Evolutionary conservation across 1,284 basidiomycete genomes (phyloP).

Genomic region (Mrakiaceae sp.): DNA sequence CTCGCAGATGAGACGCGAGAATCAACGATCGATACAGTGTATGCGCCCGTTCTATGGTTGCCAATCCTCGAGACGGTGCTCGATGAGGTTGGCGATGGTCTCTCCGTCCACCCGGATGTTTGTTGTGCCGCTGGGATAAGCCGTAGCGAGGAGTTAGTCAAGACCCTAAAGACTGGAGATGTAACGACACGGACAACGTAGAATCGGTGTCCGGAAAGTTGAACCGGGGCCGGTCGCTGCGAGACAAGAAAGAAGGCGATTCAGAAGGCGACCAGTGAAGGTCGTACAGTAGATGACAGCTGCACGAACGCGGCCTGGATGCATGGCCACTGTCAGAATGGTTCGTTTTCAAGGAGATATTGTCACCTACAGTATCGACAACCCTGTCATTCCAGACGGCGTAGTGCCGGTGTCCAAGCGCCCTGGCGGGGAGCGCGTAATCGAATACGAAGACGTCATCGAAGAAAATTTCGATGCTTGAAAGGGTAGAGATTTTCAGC

Average conservation of each 20-base stretch:
- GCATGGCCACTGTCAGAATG: no score
- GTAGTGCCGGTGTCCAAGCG: conserved; percentile 3
- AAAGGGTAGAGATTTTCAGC: background rate
- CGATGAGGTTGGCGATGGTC: background rate
- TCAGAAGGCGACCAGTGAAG: background rate
- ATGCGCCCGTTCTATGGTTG: no score
- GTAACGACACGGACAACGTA: background rate
- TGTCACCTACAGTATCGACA: no score
- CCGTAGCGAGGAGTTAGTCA: no score
- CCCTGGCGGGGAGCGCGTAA: conserved; percentile 2
- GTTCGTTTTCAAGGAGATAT: no score
- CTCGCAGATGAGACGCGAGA: no score
- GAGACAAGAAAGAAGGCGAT: background rate
- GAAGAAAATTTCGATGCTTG: conserved; percentile 33
- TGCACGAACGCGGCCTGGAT: background rate
- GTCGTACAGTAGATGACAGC: background rate
- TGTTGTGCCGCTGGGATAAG: no score
- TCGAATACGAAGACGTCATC: conserved; percentile 27
- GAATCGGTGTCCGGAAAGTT: background rate
- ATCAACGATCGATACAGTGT: no score
- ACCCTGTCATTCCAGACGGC: background rate
- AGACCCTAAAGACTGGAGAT: no score
- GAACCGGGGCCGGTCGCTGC: background rate
- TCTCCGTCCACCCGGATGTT: background rate
- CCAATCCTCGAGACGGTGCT: background rate